Conservation (phyloP, 371 early-diverging fungal species). For the Mortierella sp. region DNA sequence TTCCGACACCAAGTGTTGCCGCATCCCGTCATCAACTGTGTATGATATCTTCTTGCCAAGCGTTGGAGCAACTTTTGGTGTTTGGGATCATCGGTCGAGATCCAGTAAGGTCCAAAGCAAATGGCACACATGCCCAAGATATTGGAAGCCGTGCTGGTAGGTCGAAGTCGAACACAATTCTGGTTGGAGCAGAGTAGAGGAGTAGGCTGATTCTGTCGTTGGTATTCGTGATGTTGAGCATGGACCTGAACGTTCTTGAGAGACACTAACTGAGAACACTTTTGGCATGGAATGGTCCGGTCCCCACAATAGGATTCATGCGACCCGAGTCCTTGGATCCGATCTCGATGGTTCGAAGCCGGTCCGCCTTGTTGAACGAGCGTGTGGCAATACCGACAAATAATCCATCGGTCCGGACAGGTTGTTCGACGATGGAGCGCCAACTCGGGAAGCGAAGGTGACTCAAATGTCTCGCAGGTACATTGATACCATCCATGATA, state of each 20-base stretch:
- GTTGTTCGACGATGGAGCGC: conserved; percentile 74
- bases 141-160: conserved; percentile 58
- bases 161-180: conserved; percentile 70
- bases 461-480: conserved; percentile 59
- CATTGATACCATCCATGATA: conserved; percentile 74
- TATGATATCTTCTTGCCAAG: conserved; percentile 76
- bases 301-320: conserved; percentile 92
- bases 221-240: conserved; percentile 76
- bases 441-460: conserved; percentile 60
- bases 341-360: conserved; percentile 71
- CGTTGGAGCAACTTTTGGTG: conserved; percentile 79
- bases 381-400: conserved; percentile 86
- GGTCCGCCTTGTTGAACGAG: conserved; percentile 73
- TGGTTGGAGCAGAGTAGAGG: conserved; percentile 78
- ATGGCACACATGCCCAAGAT: conserved; percentile 72
- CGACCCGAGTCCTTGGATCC: conserved; percentile 70
- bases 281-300: conserved; percentile 83
- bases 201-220: conserved; percentile 66
- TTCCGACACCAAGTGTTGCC: conserved; percentile 78
- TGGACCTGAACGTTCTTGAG: conserved; percentile 85
- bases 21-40: conserved; percentile 85
- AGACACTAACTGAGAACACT: conserved; percentile 77
- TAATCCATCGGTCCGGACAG: conserved; percentile 81
- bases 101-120: conserved; percentile 90
- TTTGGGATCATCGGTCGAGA: conserved; percentile 79